Evolutionary conservation across 306 rosid species (phyloP).

Genomic region (Biancaea sappan): DNA sequence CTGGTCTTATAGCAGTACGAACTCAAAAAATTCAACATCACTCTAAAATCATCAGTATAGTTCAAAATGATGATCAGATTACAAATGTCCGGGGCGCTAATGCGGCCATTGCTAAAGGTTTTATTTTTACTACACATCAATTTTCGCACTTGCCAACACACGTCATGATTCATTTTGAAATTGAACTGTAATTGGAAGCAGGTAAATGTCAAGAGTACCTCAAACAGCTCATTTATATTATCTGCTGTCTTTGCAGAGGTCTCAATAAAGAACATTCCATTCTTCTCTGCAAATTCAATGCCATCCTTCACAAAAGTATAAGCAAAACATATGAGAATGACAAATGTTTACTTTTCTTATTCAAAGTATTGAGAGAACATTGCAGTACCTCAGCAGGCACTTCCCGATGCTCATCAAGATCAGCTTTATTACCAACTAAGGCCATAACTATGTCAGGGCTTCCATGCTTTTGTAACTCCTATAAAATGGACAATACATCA

Average conservation of each 20-base stretch:
- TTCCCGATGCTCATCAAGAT: slow-evolving; percentile 68
- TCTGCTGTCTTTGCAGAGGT: slow-evolving; percentile 99
- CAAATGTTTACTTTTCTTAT: not conserved
- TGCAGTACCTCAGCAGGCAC: slow-evolving; percentile 55
- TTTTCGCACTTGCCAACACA: slow-evolving; percentile 29
- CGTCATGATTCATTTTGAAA: slow-evolving; percentile 16
- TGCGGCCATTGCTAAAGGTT: not conserved
- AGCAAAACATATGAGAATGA: slow-evolving; percentile 16
- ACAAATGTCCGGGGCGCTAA: slow-evolving; percentile 6
- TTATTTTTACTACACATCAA: slow-evolving; percentile 13
- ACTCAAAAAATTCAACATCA: not conserved
- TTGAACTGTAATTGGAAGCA: slow-evolving; percentile 16
- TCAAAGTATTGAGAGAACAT: not conserved
- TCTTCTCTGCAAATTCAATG: slow-evolving; percentile 87
- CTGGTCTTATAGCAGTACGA: no score
- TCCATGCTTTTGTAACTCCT: slow-evolving; percentile 85
- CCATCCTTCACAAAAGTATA: slow-evolving; percentile 66
- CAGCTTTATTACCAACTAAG: slow-evolving; percentile 76
- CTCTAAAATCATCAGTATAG: not conserved
- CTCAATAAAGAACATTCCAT: slow-evolving; percentile 97
- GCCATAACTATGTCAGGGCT: slow-evolving; percentile 74
- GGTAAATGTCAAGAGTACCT: slow-evolving; percentile 57
- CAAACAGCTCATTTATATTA: slow-evolving; percentile 91
- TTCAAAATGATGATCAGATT: not conserved
- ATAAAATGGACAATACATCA: slow-evolving; percentile 23